Base-by-base conservation (phyloP, 2,329 filamentous ascomycete species). In the Ophiostoma perfectum region DNA sequence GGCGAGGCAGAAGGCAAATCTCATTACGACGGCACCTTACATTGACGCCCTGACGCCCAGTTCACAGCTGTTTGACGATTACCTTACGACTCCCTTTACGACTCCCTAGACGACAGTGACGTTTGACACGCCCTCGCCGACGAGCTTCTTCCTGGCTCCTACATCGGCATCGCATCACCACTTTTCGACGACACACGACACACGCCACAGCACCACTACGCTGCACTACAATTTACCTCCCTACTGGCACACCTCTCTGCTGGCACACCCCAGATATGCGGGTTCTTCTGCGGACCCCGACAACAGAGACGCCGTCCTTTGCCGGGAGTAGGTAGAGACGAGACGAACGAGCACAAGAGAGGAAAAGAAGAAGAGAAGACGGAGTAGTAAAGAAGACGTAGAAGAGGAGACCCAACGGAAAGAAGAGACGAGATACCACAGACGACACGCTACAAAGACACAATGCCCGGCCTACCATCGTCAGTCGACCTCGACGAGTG, bases 401-500 rank as follows among this genome's bases (percentile, higher is more conserved):
- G 16, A 8, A 63, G 12, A 55, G 55, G 27, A 27, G 27, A 27
- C 27, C 27, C 27, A 2, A 68, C 5, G 5, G 16, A 44, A 66
- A 52, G n/a, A 18, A 65, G 6, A 27, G 12, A 47, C 66, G 6
- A 18, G 5, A 2, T 8, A 36, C 36, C 27, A 7, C 8, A 65
- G 18, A 52, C 27, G n/a, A 39, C 47, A 4, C 36, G 27, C 18
- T 27, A 55, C 9, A 41, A 8, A 60, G 5, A 47, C 36, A 14
- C 11, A 8, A 58, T 64, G 58, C 44, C 66, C 4, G 42, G 63
- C 42, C 63, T 64, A n/a, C 66, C 72, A 96, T 93, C 91, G 74
- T 97, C 92, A 80, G 93, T 99, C 81, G 94, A 99, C 80, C 88
- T 99, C 75, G 95, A 99, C 82, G 93, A 98, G 86, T 99, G 95